Conservation (phyloP, 2,329 filamentous ascomycete genomes). For the Beauveria sp. region DNA sequence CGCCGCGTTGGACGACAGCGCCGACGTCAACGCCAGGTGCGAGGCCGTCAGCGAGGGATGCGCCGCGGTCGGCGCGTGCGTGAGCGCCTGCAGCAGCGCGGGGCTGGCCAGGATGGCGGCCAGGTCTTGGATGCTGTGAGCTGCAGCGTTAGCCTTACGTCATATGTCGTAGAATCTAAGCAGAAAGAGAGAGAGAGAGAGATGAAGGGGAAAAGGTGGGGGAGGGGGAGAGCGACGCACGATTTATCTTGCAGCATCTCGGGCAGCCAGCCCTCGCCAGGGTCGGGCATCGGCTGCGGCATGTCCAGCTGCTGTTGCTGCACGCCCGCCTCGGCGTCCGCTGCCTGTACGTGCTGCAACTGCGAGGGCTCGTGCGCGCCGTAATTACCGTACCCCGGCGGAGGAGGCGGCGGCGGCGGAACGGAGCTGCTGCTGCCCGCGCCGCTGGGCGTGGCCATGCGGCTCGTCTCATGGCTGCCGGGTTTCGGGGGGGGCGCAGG, state of each 20-base stretch:
- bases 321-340: constrained; percentile 16
- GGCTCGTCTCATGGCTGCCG: constrained; percentile 59
- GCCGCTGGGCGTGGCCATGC: constrained; percentile 55
- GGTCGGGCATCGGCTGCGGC: constrained; percentile 41
- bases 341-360: constrained; percentile 14
- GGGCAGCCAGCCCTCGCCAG: constrained; percentile 71
- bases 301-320: constrained; percentile 16
- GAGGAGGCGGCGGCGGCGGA: constrained; percentile 31
- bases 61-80: constrained; percentile 55
- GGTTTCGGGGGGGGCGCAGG: constrained; percentile 68
- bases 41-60: constrained; percentile 66
- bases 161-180: too few relatives aligned
- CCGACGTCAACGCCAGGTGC: constrained; percentile 53
- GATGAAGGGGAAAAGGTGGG: neutral
- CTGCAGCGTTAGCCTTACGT: neutral
- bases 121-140: constrained; percentile 66
- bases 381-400: constrained; percentile 18
- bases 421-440: constrained; percentile 38
- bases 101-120: constrained; percentile 58
- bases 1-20: constrained; percentile 64
- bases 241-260: constrained; percentile 71
- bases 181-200: neutral
- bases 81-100: constrained; percentile 64
- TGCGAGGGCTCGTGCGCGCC: constrained; percentile 9
- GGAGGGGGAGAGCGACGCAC: constrained; percentile 38